Evolutionary conservation across 75 land plant genomes (phyloP), one percentile per base, ranked within the genome.

Genomic region (Chamaecyparis obtusa): DNA sequence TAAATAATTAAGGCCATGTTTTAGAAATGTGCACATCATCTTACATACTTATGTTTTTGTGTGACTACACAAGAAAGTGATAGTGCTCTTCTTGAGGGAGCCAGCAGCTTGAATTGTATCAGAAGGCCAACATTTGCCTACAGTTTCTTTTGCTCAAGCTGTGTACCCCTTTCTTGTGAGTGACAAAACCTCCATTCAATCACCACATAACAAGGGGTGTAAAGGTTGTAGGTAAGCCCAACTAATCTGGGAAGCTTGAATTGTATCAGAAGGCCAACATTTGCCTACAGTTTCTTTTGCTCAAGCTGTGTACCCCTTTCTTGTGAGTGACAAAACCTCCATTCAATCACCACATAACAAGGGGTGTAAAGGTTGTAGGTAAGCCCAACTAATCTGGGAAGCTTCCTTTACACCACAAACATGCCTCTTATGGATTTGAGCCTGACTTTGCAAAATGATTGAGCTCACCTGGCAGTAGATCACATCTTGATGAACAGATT

Each of bases 11-110:
- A 69, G 37, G 43, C 15, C 64, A 39, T 32, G 33, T 85, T 54
- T 85, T 74, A 69, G 86, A 85, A 69, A 71, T 85, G 49, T 46
- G 51, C 51, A 49, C 51, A 49, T 49, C 51, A 49, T 49, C 51
- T 10, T n/a, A 7, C 10, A 24, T 8, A 15, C 11, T 49, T 49
- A 49, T 4, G 44, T 36, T 85, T 54, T 37, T 85, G 14, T 21
- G 43, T 55, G 13, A 39, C 11, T 37, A 78, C 43, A 19, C 44
- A 78, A 49, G 51, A 9, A 49, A 49, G 9, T 10, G 51, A 49
- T 75, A 35, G 9, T 41, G 11, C n/a, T 9, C n/a, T 78, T 78
- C n/a, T 19, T 24, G 43, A 77, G 37, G 43, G 39, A 77, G 80
- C 80, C 9, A 7, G 27, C 37, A 7, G 80, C 37, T 37, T 77